phyloP scores from a whole-genome alignment of 2,329 filamentous ascomycete genomes.

The Rhinocladiella similis region DNA sequence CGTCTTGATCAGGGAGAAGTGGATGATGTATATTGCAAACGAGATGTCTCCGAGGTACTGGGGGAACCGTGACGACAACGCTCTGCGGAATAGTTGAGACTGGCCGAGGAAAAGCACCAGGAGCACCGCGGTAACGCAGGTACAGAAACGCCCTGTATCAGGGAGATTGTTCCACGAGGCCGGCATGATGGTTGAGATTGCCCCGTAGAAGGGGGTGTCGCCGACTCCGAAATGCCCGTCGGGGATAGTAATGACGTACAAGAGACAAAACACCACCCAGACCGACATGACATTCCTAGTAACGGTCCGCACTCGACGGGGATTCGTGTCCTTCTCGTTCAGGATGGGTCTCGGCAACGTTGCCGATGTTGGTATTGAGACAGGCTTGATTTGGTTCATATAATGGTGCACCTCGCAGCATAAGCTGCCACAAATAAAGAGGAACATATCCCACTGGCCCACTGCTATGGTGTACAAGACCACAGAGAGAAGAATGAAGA shows the following conservation, averaged over 20 bases:
- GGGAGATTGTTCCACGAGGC: neutral
- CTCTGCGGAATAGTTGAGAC: constrained; percentile 36
- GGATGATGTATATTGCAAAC: constrained; percentile 48
- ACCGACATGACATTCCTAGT: neutral
- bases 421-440: constrained; percentile 43
- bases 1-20: constrained; percentile 21
- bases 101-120: neutral
- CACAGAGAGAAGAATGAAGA: neutral
- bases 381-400: neutral
- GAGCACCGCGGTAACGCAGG: constrained; percentile 3
- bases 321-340: neutral
- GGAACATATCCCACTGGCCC: constrained; percentile 44
- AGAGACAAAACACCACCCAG: neutral
- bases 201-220: neutral
- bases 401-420: constrained; percentile 43
- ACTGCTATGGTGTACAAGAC: constrained; percentile 20
- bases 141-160: constrained; percentile 1
- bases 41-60: constrained; percentile 49
- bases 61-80: constrained; percentile 42
- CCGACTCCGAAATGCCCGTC: neutral
- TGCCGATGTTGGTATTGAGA: neutral
- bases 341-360: neutral
- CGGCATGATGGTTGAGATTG: neutral
- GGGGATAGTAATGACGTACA: constrained; percentile 1
- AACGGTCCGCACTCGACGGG: neutral